These are phyloP conservation scores for Lactarius pseudohatsudake DNA, from an alignment of 768 basidiomycete genomes.

Conservation along the genomic window DNA sequence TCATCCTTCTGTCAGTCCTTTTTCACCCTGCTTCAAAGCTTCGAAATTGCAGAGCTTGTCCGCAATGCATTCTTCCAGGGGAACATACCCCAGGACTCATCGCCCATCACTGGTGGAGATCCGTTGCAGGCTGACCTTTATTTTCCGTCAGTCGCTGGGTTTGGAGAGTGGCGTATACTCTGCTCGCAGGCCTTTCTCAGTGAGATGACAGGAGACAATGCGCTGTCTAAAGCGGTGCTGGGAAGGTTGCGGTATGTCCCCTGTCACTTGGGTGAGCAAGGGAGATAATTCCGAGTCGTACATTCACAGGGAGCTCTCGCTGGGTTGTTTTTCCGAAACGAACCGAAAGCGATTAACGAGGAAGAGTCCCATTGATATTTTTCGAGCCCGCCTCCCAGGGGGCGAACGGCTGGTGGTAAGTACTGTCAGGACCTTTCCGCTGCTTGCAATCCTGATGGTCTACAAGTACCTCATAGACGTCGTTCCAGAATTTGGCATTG, in stretches of 20 bases:
- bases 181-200: conserved; percentile 3
- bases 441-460: conserved; percentile 2
- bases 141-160: conserved; percentile 10
- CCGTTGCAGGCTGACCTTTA: conserved; percentile 18
- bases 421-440: not conserved
- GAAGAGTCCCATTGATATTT: conserved; percentile 25
- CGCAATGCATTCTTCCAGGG: conserved; percentile 14
- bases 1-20: conserved; percentile 1
- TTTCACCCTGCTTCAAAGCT: not conserved
- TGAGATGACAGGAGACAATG: conserved; percentile 3
- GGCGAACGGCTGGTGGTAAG: conserved; percentile 24
- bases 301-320: conserved; percentile 20
- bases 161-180: conserved; percentile 18
- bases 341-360: conserved; percentile 22
- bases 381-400: conserved; percentile 24
- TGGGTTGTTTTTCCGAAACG: conserved; percentile 20
- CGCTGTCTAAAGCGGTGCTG: not conserved
- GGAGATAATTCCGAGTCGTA: not conserved
- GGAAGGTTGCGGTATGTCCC: conserved; percentile 15
- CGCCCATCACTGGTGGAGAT: not conserved
- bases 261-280: not conserved
- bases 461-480: conserved; percentile 25
- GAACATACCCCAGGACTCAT: conserved; percentile 4
- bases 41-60: not conserved
- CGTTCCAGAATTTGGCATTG: conserved; percentile 17